Conservation (phyloP, 2,329 filamentous ascomycete genomes). For the Ophiostoma fasciatum region DNA sequence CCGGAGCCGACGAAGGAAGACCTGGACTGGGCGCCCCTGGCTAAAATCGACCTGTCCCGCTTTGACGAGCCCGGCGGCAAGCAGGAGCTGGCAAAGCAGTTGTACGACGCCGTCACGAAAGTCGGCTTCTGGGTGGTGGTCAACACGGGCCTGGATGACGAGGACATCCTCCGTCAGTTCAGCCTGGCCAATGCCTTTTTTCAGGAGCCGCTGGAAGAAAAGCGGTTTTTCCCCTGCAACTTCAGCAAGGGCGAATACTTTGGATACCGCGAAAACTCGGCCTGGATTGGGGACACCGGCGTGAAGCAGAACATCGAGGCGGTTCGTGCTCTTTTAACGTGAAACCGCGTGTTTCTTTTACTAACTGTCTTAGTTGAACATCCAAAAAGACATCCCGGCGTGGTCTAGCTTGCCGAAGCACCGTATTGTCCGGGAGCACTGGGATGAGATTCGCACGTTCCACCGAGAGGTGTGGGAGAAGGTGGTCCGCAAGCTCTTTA, state of each 20-base stretch:
- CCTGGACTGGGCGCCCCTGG: conserved; percentile 12
- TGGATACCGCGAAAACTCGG: conserved; percentile 22
- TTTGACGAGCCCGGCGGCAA: conserved; percentile 20
- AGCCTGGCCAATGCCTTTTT: conserved; percentile 37
- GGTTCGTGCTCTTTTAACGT: too few relatives aligned
- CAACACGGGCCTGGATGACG: background rate
- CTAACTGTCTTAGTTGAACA: too few relatives aligned
- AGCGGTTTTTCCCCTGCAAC: conserved; percentile 15
- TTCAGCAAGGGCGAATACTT: conserved; percentile 30
- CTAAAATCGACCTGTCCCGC: conserved; percentile 18
- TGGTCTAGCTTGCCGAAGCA: too few relatives aligned
- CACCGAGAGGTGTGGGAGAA: conserved; percentile 21
- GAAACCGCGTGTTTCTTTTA: too few relatives aligned
- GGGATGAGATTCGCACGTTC: too few relatives aligned
- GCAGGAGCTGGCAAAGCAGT: conserved; percentile 18
- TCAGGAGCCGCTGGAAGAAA: conserved; percentile 34
- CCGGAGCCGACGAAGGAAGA: too few relatives aligned
- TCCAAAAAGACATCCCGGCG: too few relatives aligned
- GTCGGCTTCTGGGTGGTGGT: conserved; percentile 12
- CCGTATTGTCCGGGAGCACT: too few relatives aligned
- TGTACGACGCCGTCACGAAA: conserved; percentile 29
- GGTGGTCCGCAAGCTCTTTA: conserved; percentile 37
- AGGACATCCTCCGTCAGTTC: conserved; percentile 26
- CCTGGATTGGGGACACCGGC: too few relatives aligned
- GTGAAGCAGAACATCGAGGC: too few relatives aligned